phyloP scores from a whole-genome alignment of 495 filamentous ascomycete genomes.

The Patellaria atrata region DNA sequence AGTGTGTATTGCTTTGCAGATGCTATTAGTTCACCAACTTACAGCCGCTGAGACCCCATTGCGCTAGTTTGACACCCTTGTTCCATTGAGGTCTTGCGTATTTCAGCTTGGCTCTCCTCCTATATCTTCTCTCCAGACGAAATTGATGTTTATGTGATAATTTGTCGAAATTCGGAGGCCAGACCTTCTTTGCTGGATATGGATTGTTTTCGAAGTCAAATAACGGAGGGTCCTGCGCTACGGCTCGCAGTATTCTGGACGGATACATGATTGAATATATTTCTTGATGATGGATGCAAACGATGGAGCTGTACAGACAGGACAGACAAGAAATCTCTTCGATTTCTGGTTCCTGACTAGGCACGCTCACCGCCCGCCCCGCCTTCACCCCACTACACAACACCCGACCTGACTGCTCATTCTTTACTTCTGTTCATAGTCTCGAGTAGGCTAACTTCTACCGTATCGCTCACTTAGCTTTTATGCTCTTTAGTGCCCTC shows the following conservation, averaged over 20 bases:
- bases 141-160: slow-evolving; percentile 75
- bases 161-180: slow-evolving; percentile 84
- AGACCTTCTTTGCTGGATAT: slow-evolving; percentile 70
- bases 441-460: too few relatives aligned
- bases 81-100: slow-evolving; percentile 60
- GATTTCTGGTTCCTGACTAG: too few relatives aligned
- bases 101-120: slow-evolving; percentile 44
- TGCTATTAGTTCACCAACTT: slow-evolving; percentile 19
- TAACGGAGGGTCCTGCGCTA: not conserved
- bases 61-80: slow-evolving; percentile 53
- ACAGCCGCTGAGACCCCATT: slow-evolving; percentile 55
- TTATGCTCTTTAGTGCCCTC: too few relatives aligned
- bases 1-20: not conserved
- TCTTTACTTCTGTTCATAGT: too few relatives aligned
- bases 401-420: too few relatives aligned
- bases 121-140: slow-evolving; percentile 50
- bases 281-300: too few relatives aligned
- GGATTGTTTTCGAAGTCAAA: slow-evolving; percentile 32
- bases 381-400: too few relatives aligned
- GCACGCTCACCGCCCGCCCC: too few relatives aligned
- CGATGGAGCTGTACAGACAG: too few relatives aligned
- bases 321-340: too few relatives aligned
- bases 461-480: too few relatives aligned
- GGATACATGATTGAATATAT: not conserved
- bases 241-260: not conserved